phyloP scores from a whole-genome alignment of 345 rosid genomes.

The Syzygium jambos region DNA sequence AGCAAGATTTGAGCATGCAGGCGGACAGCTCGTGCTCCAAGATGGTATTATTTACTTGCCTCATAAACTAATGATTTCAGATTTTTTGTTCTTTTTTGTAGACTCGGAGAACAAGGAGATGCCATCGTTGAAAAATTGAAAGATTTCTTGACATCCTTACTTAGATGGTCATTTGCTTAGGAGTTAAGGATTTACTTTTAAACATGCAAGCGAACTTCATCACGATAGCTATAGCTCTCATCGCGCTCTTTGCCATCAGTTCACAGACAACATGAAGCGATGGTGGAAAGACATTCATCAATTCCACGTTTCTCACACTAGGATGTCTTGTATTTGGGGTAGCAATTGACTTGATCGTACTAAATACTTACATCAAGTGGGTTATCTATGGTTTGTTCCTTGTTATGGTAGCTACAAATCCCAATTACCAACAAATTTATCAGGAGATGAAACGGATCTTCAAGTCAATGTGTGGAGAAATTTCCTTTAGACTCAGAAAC shows the following conservation, averaged over 20 bases:
- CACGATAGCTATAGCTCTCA: not conserved
- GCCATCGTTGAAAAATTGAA: not conserved
- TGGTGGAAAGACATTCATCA: not conserved
- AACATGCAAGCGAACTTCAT: not conserved
- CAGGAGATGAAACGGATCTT: not conserved
- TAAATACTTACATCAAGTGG: not conserved
- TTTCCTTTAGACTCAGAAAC: not conserved
- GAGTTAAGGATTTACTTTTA: not conserved
- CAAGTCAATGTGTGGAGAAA: not conserved
- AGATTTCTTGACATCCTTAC: not conserved
- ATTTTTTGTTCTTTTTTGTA: not conserved
- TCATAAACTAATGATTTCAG: not conserved
- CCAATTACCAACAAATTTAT: not conserved
- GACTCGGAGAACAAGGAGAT: not conserved
- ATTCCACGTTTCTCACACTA: not conserved
- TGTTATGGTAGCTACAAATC: not conserved
- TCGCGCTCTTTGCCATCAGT: not conserved
- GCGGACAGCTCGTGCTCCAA: not conserved
- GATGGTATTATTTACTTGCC: not conserved
- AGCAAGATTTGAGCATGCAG: no score
- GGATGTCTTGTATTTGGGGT: not conserved
- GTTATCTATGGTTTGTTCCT: not conserved
- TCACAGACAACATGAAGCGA: not conserved
- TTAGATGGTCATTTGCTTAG: not conserved
- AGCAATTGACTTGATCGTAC: rapidly evolving